Evolutionary conservation across 495 filamentous ascomycete species (phyloP).

Genomic region (Chaetomidium leptoderma): DNA sequence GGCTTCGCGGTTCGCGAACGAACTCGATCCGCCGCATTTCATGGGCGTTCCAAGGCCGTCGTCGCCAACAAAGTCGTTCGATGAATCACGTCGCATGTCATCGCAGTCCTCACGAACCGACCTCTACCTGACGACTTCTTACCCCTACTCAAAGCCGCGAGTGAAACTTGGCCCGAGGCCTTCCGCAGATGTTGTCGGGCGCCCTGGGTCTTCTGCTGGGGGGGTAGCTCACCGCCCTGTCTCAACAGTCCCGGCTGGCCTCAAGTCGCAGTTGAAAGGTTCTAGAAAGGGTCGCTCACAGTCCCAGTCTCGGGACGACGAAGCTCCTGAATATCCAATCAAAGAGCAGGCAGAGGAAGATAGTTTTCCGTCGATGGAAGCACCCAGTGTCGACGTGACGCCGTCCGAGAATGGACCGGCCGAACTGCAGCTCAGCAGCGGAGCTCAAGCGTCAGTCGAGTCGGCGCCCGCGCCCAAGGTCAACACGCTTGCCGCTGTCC

Average conservation of each 20-base stretch:
- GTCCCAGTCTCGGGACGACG: conserved; percentile 31
- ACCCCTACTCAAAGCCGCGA: conserved; percentile 59
- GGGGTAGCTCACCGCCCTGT: conserved; percentile 59
- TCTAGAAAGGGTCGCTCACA: conserved; percentile 39
- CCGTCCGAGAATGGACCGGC: conserved; percentile 31
- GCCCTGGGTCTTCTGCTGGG: conserved; percentile 56
- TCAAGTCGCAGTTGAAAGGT: conserved; percentile 46
- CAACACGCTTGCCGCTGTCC: conserved; percentile 35
- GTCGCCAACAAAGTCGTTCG: conserved; percentile 38
- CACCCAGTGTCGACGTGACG: conserved; percentile 24
- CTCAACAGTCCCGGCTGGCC: conserved; percentile 59
- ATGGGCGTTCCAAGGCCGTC: conserved; percentile 34
- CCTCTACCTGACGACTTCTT: conserved; percentile 53
- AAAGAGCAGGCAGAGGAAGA: conserved; percentile 30
- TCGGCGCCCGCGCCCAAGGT: conserved; percentile 48
- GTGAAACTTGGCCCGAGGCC: conserved; percentile 82
- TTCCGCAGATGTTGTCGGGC: conserved; percentile 61
- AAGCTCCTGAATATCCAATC: conserved; percentile 24
- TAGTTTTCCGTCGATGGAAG: conserved; percentile 12
- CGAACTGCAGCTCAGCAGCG: conserved; percentile 35
- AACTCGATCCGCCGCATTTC: conserved; percentile 38
- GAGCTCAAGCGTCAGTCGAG: conserved; percentile 47
- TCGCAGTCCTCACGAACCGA: conserved; percentile 67
- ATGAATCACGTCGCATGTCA: conserved; percentile 47
- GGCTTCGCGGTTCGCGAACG: conserved; percentile 39